Percentiles rank a stretch among this genome's conserved stretches.
These are phyloP conservation scores for Russula griseocarnosa DNA, from an alignment of 768 basidiomycete species.

Conservation along the genomic window DNA sequence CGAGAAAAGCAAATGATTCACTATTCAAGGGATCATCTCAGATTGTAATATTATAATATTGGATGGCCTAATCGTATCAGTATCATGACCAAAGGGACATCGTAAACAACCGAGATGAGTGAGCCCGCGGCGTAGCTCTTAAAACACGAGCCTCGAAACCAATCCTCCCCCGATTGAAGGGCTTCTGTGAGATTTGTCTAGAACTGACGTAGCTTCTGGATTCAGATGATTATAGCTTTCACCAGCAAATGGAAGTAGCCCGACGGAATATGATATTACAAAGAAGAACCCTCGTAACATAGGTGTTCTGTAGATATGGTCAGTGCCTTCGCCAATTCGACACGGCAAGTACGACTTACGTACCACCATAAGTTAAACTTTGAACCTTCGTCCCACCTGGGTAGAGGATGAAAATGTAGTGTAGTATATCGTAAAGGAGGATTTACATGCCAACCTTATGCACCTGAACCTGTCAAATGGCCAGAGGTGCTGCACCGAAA, in stretches of 20 bases:
- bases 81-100: conserved; percentile 64
- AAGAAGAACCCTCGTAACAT: conserved; percentile 58
- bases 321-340: background rate
- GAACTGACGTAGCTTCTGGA: conserved; percentile 51
- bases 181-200: conserved; percentile 51
- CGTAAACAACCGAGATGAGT: conserved; percentile 48
- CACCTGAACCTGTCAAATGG: conserved; percentile 38
- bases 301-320: conserved; percentile 54
- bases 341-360: conserved; percentile 41
- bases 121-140: conserved; percentile 69
- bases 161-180: conserved; percentile 52
- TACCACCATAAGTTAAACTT: conserved; percentile 58
- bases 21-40: conserved; percentile 42
- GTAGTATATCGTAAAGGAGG: background rate
- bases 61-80: conserved; percentile 52
- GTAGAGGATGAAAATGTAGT: background rate
- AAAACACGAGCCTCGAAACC: conserved; percentile 73
- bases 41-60: conserved; percentile 24
- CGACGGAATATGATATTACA: conserved; percentile 53
- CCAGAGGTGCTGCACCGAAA: too few species aligned
- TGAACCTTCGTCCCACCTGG: conserved; percentile 70
- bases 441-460: conserved; percentile 45
- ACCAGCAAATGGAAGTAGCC: conserved; percentile 29
- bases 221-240: conserved; percentile 45
- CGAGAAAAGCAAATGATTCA: conserved; percentile 58